phyloP scores from a whole-genome alignment of 106 monocot genomes.

The Acanthochlamys bracteata region DNA sequence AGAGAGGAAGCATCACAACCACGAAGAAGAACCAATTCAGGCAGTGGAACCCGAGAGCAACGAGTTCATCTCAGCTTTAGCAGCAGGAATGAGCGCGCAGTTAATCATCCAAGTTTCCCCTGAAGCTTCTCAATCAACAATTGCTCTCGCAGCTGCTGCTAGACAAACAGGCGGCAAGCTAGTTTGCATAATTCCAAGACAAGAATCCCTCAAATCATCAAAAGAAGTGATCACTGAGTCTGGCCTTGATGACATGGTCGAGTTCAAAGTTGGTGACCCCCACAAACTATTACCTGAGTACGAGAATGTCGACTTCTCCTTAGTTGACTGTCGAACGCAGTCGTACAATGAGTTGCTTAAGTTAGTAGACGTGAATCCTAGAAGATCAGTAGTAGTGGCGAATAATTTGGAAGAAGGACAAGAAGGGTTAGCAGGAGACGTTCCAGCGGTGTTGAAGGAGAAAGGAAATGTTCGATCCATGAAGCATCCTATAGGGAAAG shows the following conservation, averaged over 20 bases:
- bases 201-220: slow-evolving; percentile 16
- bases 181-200: slow-evolving; percentile 35
- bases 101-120: slow-evolving; percentile 36
- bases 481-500: slow-evolving; percentile 42
- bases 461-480: slow-evolving; percentile 17
- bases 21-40: too few species aligned
- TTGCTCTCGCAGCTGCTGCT: slow-evolving; percentile 39
- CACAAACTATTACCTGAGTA: slow-evolving; percentile 29
- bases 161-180: slow-evolving; percentile 41
- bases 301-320: slow-evolving; percentile 45
- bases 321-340: slow-evolving; percentile 36
- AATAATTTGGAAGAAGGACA: slow-evolving; percentile 26
- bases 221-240: slow-evolving; percentile 27
- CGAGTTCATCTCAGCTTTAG: slow-evolving; percentile 44
- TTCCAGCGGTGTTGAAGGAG: neutral
- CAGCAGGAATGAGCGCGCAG: slow-evolving; percentile 38
- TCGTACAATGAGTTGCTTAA: slow-evolving; percentile 24
- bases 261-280: slow-evolving; percentile 43
- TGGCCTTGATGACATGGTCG: slow-evolving; percentile 35
- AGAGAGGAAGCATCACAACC: slow-evolving; percentile 16
- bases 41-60: slow-evolving; percentile 25
- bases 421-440: slow-evolving; percentile 18
- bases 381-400: slow-evolving; percentile 31
- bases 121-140: slow-evolving; percentile 36
- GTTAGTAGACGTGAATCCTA: slow-evolving; percentile 30